Conservation (phyloP, 805 yeast genomes). For the Gaillardinia entomophila region DNA sequence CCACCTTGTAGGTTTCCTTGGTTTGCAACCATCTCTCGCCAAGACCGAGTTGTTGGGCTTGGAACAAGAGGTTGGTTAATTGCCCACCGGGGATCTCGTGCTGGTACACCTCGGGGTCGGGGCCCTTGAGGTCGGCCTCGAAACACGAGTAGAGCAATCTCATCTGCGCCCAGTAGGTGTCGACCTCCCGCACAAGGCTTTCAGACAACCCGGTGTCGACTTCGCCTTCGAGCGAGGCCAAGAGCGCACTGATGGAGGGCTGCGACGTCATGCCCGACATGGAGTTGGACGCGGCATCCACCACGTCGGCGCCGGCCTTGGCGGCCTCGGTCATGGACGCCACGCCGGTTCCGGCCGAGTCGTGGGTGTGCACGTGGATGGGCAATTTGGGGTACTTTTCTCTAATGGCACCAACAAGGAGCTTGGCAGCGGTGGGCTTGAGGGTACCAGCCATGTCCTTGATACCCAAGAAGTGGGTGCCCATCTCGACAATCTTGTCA, state of each 20-base stretch:
- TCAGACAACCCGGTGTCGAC: conserved; percentile 68
- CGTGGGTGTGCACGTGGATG: conserved; percentile 98
- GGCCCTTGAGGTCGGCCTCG: conserved; percentile 98
- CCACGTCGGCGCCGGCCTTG: conserved; percentile 95
- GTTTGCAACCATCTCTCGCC: conserved; percentile 97
- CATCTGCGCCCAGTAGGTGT: conserved; percentile 98
- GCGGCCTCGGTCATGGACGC: conserved; percentile 95
- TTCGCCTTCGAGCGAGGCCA: conserved; percentile 88
- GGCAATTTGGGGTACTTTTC: conserved; percentile 87
- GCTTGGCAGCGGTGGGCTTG: conserved; percentile 88
- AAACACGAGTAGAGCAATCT: conserved; percentile 93
- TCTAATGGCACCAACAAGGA: conserved; percentile 77
- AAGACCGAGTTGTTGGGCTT: conserved; percentile 97
- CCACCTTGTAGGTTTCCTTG: conserved; percentile 87
- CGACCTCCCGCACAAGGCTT: conserved; percentile 71
- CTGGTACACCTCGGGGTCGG: conserved; percentile 97
- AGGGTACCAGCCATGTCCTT: conserved; percentile 99
- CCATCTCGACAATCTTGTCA: conserved; percentile 81
- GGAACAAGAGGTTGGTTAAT: conserved; percentile 95
- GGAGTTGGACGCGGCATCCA: conserved; percentile 94
- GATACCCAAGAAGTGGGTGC: conserved; percentile 95
- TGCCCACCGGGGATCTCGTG: conserved; percentile 99
- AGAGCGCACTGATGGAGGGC: conserved; percentile 89
- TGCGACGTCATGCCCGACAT: conserved; percentile 99
- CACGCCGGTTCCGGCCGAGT: conserved; percentile 99